Conservation (phyloP, 1,139 yeast genomes). For the Nakaseomyces kungkrabaensis region DNA sequence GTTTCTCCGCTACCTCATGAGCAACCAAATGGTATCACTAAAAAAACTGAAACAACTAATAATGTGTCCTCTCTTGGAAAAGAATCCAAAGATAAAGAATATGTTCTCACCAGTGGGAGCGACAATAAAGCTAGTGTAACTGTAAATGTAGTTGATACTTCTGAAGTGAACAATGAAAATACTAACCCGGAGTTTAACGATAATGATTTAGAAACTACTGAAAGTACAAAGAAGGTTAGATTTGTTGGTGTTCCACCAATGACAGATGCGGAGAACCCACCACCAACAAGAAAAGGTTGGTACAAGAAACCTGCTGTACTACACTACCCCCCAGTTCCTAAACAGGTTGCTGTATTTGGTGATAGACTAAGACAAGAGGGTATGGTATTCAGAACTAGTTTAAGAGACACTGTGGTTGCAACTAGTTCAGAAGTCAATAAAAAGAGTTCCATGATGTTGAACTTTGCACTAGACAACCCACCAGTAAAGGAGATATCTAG, state of each 20-base stretch:
- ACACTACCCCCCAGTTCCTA: conserved; percentile 28
- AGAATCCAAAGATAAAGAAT: not conserved
- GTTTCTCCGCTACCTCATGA: conserved; percentile 1
- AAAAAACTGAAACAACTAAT: not conserved
- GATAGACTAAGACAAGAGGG: conserved; percentile 27
- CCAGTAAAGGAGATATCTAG: conserved; percentile 11
- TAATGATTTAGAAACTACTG: not conserved
- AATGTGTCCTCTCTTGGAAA: not conserved
- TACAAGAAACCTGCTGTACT: conserved; percentile 29
- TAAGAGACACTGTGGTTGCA: conserved; percentile 16
- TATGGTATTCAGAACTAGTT: conserved; percentile 25
- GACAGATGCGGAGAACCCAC: conserved; percentile 23
- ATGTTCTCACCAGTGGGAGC: not conserved
- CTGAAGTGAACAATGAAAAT: not conserved
- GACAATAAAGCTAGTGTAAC: not conserved
- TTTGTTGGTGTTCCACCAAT: conserved; percentile 30
- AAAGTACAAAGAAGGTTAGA: conserved; percentile 22
- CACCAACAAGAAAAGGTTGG: conserved; percentile 30
- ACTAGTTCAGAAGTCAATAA: conserved; percentile 7
- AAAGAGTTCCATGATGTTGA: conserved; percentile 8
- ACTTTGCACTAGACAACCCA: conserved; percentile 10
- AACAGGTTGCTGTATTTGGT: conserved; percentile 11
- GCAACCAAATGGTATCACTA: not conserved
- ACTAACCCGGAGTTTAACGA: not conserved
- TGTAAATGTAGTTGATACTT: not conserved